A percentile compares a stretch with the other conserved stretches of the same genome.
phyloP scores from a whole-genome alignment of 208 protist species.

The Acanthamoeba castellanii region DNA sequence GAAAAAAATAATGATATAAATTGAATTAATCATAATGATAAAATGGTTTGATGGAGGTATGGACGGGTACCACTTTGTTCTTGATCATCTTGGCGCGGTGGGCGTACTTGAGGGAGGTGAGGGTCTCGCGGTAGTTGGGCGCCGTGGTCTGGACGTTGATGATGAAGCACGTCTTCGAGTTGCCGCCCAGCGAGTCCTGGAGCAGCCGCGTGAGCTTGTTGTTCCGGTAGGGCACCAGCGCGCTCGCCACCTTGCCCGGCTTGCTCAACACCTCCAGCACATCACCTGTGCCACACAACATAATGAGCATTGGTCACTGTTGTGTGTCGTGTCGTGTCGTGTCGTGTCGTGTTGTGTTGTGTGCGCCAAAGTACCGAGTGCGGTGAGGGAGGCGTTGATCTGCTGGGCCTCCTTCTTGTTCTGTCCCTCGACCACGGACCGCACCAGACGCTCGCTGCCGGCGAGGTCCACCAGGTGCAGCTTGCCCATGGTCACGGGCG shows the following conservation, averaged over 20 bases:
- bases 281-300: background rate
- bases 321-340: background rate
- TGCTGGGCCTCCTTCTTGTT: conserved; percentile 77
- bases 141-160: conserved; percentile 90
- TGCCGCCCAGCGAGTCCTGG: conserved; percentile 90
- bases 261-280: conserved; percentile 76
- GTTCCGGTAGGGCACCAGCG: conserved; percentile 93
- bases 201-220: conserved; percentile 90
- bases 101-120: conserved; percentile 90
- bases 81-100: conserved; percentile 92
- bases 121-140: conserved; percentile 89
- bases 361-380: conserved; percentile 39
- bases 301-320: background rate
- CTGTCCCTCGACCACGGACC: conserved; percentile 42
- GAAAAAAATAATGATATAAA: background rate
- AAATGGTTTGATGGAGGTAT: background rate
- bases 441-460: conserved; percentile 67
- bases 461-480: conserved; percentile 83
- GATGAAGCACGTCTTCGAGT: conserved; percentile 90
- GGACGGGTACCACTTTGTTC: conserved; percentile 86
- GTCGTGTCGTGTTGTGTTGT: background rate
- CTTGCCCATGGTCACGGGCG: conserved; percentile 68
- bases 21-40: too few relatives aligned
- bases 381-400: conserved; percentile 79
- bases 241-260: conserved; percentile 51